Percentiles rank a stretch among this genome's conserved stretches.
These are phyloP conservation scores for Umbelopsis ramanniana DNA, from an alignment of 192 early-diverging fungal species.

Conservation along the genomic window DNA sequence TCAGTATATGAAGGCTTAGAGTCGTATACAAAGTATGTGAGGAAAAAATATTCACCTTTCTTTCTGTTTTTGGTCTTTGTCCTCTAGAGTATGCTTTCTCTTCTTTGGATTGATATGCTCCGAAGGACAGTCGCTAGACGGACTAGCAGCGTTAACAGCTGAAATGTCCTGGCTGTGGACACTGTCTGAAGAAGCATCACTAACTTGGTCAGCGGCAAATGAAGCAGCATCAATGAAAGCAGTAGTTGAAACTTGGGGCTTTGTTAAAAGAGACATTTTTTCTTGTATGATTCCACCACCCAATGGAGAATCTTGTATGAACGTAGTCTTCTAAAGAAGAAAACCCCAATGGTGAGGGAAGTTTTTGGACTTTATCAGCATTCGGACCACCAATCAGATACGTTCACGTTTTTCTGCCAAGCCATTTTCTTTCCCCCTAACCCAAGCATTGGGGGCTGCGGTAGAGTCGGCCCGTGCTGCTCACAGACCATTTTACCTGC, in stretches of 20 bases:
- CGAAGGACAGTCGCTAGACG: background rate
- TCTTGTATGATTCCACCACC: conserved; percentile 18
- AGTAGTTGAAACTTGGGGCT: conserved; percentile 2
- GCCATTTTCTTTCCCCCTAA: background rate
- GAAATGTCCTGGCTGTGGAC: background rate
- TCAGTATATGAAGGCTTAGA: background rate
- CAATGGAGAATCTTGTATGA: conserved; percentile 20
- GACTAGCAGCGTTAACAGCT: background rate
- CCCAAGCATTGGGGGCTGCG: background rate
- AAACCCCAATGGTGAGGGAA: background rate
- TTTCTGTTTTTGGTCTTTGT: conserved; percentile 40
- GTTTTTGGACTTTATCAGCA: background rate
- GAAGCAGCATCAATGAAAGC: background rate
- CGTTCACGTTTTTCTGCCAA: conserved; percentile 10
- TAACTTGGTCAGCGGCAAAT: background rate
- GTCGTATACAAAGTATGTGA: background rate
- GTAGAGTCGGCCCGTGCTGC: background rate
- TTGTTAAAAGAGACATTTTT: conserved; percentile 17
- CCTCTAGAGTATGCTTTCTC: conserved; percentile 26
- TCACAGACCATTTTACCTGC: background rate
- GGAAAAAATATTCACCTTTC: conserved; percentile 30
- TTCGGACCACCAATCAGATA: conserved; percentile 1
- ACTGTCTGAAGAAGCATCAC: background rate
- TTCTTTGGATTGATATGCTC: conserved; percentile 3
- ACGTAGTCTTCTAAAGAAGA: conserved; percentile 18